Base-by-base conservation (phyloP, 768 basidiomycete species). In the Tricholoma sp. region DNA sequence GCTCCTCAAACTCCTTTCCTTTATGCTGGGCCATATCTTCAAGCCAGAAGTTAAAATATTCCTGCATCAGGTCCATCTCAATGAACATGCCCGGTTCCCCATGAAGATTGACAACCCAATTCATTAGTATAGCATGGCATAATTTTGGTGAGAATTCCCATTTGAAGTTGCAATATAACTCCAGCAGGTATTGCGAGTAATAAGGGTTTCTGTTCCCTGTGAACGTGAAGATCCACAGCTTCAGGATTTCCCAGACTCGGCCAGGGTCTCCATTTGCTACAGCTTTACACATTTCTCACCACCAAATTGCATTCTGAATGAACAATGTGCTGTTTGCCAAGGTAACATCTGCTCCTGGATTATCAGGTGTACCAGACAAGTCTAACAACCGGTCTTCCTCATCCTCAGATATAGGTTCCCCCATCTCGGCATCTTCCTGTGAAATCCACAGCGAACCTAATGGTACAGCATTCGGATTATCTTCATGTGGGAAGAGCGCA, bases 51-150 rank as follows among this genome's bases (percentile, higher is more conserved):
- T 69, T 72, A 32, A 58, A 58, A 37, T 68, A 63, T 52, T 71
- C 68, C 55, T 72, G 69, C 55, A 72, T 32, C n/a, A 72, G 54
- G 37, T 72, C 69, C 39, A 66, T 55, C 50, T 72, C 66, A 32
- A 66, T 62, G 57, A 66, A 72, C 3, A 45, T 50, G 1, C 62
- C 62, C 0, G 61, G 47, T 10, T 60, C 31, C 11, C 69, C 68
- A 34, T 61, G 63, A n/a, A 63, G 50, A 34, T 69, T 69, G 32
- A 71, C 68, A 7, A 72, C 60, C 69, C 69, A 71, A 52, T 69
- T 70, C 29, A 54, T 59, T 22, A 70, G 24, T 45, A 69, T 63
- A 0, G 66, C 64, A 16, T 66, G 35, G 7, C 52, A 52, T 12
- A 66, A 52, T n/a, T 43, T 57, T 12, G 45, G 47, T 2, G 55